A percentile compares a stretch with the other conserved stretches of the same genome.
Evolutionary conservation across 257 asterid genomes (phyloP).

Genomic region (Rauvolfia tetraphylla): DNA sequence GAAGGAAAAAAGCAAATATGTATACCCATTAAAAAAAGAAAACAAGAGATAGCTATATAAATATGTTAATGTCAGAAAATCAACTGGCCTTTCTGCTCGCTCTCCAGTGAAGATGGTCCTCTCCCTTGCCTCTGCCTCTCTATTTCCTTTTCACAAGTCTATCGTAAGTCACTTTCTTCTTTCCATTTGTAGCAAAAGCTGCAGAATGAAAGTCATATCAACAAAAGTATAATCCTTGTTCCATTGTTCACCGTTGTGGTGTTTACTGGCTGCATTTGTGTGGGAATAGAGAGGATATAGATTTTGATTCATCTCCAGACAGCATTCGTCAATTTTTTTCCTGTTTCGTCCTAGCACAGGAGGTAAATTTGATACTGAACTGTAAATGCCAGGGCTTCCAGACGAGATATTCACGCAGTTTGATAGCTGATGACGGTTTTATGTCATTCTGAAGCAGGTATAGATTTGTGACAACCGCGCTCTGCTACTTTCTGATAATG

Average conservation of each 20-base stretch:
- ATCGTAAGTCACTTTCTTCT: neutral
- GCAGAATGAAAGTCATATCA: neutral
- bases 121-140: neutral
- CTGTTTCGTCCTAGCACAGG: neutral
- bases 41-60: neutral
- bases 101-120: neutral
- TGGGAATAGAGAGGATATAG: neutral
- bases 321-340: neutral
- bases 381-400: neutral
- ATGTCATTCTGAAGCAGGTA: neutral
- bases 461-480: neutral
- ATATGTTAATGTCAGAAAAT: neutral
- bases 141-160: neutral
- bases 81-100: neutral
- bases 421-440: neutral
- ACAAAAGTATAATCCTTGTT: neutral
- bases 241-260: neutral
- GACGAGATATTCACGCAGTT: neutral
- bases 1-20: no score
- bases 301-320: neutral
- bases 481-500: neutral
- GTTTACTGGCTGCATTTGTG: neutral
- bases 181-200: neutral
- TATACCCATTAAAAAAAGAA: neutral
- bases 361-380: neutral